A percentile compares a stretch with the other conserved stretches of the same genome.
These are phyloP conservation scores for Aquilaria yunnanensis DNA, from an alignment of 345 rosid genomes.

Conservation along the genomic window DNA sequence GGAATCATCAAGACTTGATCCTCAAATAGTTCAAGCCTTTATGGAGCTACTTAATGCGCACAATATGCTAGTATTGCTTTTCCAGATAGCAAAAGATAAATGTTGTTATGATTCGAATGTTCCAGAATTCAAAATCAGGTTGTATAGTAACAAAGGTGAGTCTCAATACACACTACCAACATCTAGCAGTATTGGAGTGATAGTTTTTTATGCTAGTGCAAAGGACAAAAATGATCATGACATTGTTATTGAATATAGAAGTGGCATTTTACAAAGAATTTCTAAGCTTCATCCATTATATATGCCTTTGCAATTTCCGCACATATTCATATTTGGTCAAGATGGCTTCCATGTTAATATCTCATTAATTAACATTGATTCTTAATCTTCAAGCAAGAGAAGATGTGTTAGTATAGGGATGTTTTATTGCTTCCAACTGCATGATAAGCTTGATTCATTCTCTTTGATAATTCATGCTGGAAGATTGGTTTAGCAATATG, in stretches of 20 bases:
- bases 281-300: not conserved
- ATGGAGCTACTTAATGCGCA: not conserved
- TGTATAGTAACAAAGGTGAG: not conserved
- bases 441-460: not conserved
- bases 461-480: not conserved
- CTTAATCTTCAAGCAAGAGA: not conserved
- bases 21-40: not conserved
- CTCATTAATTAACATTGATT: too few relatives aligned
- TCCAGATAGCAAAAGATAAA: not conserved
- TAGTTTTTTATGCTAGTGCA: not conserved
- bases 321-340: not conserved
- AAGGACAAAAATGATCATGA: not conserved
- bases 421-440: not conserved
- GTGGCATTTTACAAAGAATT: not conserved
- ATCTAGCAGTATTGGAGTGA: not conserved
- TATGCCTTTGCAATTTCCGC: not conserved
- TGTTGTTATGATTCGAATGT: not conserved
- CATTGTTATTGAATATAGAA: not conserved
- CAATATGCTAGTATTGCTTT: not conserved
- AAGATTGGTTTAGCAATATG: not conserved
- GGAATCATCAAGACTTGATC: not conserved
- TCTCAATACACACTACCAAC: not conserved
- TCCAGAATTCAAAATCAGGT: not conserved
- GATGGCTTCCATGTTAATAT: not conserved
- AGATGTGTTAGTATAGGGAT: too few relatives aligned